Base-by-base conservation (phyloP, 345 rosid species). In the Populus davidiana region DNA sequence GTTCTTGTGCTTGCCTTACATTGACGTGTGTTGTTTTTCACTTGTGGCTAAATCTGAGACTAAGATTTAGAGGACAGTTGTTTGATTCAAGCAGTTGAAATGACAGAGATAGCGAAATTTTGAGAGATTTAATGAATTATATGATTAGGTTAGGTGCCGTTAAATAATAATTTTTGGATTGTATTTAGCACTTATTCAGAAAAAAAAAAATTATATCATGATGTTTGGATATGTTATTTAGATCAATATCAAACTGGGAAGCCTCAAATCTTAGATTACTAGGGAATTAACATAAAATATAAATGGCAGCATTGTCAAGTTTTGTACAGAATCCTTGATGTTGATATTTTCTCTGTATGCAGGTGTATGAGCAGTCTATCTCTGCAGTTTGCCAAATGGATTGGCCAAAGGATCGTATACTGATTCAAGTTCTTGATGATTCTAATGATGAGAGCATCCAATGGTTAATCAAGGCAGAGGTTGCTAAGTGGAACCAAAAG, bases 331-430 rank as follows among this genome's bases (percentile, higher is more conserved):
- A 21, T 33, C 69, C 71, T 13, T 27, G 76, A 72, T 80, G 68
- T 62, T 78, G 56, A 75, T 64, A 33, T 67, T 68, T 27, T 9
- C 72, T 68, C 67, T 63, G 76, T 74, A 38, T 82, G 50, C 79
- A 92, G 97, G 97, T 92, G 13, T 92, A 91, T 75, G 91, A 89
- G 66, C 94, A 92, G 81, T 92, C 97, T 59, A 92, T 91, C 50
- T 86, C 92, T 78, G 97, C 97, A 62, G 92, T 91, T 73, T 89
- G 97, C 82, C 97, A 91, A 80, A 84, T 92, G 75, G 92, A 91
- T 82, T 92, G 97, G 97, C 97, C 94, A 36, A 92, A 85, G 79
- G 93, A 92, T 41, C 80, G 86, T 33, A 44, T 92, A 62, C 75
- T 92, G 12, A 86, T 92, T 86, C 94, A 92, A 77, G 90, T 92